Base-by-base conservation (phyloP, 768 basidiomycete species). In the Phaeotremella skinneri region DNA sequence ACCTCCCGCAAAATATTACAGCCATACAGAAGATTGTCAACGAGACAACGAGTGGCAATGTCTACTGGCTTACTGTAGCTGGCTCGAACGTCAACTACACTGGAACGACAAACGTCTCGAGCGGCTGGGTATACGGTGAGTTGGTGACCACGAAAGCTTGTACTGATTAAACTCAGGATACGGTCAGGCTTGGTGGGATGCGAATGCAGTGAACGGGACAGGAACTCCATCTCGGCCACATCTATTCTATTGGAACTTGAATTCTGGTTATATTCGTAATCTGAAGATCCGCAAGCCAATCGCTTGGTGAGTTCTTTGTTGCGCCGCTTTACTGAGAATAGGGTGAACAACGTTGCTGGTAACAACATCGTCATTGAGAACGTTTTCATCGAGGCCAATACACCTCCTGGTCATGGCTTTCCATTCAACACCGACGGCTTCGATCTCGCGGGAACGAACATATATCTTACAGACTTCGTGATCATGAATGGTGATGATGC, bases 151-250 rank as follows among this genome's bases (percentile, higher is more conserved):
- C 31, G 0, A 20, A 49, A 5, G 17, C 21, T 13, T 17, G 2
- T 1, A 29, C 57, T 58, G 42, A 57, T 20, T n/a, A 16, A 25
- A 20, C 17, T 2, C 37, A 66, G 64, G 58, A 2, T 80, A 79
- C 57, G 81, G 82, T n/a, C 79, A 82, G 60, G 79, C 81, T 58
- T 82, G 81, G 81, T 82, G 81, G 81, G 77, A 82, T 55, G 72
- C 79, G 51, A 80, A 80, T 21, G 43, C 50, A 4, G 52, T 41
- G 16, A 81, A 79, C 55, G 68, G 75, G 34, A 81, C 81, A 52
- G 53, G 79, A 66, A 52, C 63, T n/a, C 47, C 58, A 20, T 43
- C 30, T 30, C 78, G 81, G 20, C 82, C 82, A 21, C 81, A 83
- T 59, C 76, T 83, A 9, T 79, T 80, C 29, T 81, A 80, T 1